Evolutionary conservation across 768 basidiomycete genomes (phyloP).

Genomic region (Hygrocybe punicea): DNA sequence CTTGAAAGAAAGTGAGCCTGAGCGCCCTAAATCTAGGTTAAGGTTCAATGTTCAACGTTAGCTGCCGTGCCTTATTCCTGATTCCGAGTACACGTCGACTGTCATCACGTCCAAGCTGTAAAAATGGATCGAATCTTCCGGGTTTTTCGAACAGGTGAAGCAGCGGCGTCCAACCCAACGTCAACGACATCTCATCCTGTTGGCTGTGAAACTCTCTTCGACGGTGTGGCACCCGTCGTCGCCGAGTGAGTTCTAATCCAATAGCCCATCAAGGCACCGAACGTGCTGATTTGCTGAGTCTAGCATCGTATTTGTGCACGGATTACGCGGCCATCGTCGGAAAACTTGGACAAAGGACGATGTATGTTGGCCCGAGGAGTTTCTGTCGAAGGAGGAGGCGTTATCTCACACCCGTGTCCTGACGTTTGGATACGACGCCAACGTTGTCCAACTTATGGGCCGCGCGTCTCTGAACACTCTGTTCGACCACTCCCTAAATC

Average conservation of each 20-base stretch:
- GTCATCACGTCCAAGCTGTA: too few species aligned
- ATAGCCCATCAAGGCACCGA: not conserved
- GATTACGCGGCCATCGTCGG: not conserved
- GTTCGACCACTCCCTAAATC: not conserved
- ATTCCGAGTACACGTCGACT: too few species aligned
- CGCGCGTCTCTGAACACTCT: not conserved
- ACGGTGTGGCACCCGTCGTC: not conserved
- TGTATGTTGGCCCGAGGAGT: not conserved
- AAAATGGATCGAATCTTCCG: too few species aligned
- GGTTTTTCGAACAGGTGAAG: too few species aligned
- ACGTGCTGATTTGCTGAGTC: not conserved
- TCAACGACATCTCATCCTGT: not conserved
- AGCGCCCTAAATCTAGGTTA: too few species aligned
- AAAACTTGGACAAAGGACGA: not conserved
- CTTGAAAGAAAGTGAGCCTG: too few species aligned
- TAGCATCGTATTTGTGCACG: constrained; percentile 1
- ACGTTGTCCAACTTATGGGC: not conserved
- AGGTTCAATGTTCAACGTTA: too few species aligned
- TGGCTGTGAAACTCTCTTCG: not conserved
- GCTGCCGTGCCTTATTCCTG: too few species aligned
- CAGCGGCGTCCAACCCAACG: too few species aligned
- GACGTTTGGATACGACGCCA: not conserved
- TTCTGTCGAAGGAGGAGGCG: not conserved
- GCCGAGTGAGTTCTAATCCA: not conserved
- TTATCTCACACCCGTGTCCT: not conserved